Evolutionary conservation across 2,329 filamentous ascomycete genomes (phyloP), one percentile per base, ranked within the genome.

Genomic region (Pestalotiopsis sp.): DNA sequence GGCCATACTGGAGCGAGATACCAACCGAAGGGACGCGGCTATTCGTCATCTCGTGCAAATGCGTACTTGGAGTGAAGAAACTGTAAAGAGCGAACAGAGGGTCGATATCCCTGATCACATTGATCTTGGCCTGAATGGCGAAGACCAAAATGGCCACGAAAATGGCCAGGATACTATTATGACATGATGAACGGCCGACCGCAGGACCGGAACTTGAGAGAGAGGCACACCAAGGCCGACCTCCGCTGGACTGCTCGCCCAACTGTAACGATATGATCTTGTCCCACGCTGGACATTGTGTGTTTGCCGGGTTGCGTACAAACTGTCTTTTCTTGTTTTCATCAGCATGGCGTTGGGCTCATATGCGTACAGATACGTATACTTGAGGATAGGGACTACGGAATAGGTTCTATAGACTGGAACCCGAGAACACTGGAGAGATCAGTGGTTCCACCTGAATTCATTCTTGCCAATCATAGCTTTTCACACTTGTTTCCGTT

Each of bases 11-110:
- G 85, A 88, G 67, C 90, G 87, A 64, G 91, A 95, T 77, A 91
- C 91, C 25, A 85, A 90, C 73, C 87, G 90, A 70, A 89, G 91
- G 70, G 93, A 97, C 79, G 92, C 95, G 13, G 92, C 93, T 31
- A 93, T 99, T 72, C 88, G 92, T 67, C 89, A 92, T 71, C 85
- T 99, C 3, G 90, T 97, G 55, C 91, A 91, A 75, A 87, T 97
- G 77, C 89, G 95, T 68, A 90, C 91, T 0, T 99, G 95, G 94
- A 91, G 93, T 11, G 95, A 98, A 80, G 84, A 85, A 20, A 86
- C 86, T 66, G 90, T 88, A 3, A 76, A 83, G 49, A 79, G 78
- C 25, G 78, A 80, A 55, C 71, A 70, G 3, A 82, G 82, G 70
- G 81, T 81, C 66, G 77, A 81, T 27, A 68, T 85, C 7, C 84